Conservation (phyloP, 208 protist species). For the Angomonas ambiguus region DNA sequence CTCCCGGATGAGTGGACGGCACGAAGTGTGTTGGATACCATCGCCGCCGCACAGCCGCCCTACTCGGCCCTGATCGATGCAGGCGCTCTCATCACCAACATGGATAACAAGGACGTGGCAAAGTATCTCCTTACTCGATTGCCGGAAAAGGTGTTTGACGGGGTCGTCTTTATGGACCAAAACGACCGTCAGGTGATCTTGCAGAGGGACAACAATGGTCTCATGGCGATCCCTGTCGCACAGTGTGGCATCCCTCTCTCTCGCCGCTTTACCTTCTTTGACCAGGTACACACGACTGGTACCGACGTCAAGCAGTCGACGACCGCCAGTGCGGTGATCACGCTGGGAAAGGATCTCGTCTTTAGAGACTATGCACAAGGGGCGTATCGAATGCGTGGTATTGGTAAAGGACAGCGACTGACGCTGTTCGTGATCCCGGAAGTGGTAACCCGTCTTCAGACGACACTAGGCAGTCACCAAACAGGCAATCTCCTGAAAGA, state of each 20-base stretch:
- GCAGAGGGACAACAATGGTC: slow-evolving; percentile 68
- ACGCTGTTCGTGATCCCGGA: slow-evolving; percentile 92
- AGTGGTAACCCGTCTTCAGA: slow-evolving; percentile 69
- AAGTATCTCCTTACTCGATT: slow-evolving; percentile 77
- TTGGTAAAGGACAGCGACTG: slow-evolving; percentile 90
- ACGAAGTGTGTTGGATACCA: slow-evolving; percentile 81
- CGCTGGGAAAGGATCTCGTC: slow-evolving; percentile 94
- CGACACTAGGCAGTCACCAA: slow-evolving; percentile 29
- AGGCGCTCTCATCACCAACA: slow-evolving; percentile 95
- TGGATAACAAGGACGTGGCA: slow-evolving; percentile 91
- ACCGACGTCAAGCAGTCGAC: slow-evolving; percentile 94
- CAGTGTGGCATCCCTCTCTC: slow-evolving; percentile 91
- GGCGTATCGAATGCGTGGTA: slow-evolving; percentile 91
- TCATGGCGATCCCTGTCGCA: slow-evolving; percentile 65
- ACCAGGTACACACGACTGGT: slow-evolving; percentile 94
- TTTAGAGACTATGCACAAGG: slow-evolving; percentile 95
- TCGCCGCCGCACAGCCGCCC: slow-evolving; percentile 71
- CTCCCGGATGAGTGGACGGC: slow-evolving; percentile 87
- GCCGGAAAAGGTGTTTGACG: slow-evolving; percentile 74
- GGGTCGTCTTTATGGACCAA: slow-evolving; percentile 93
- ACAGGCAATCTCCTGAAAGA: slow-evolving; percentile 67
- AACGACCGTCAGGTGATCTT: slow-evolving; percentile 92
- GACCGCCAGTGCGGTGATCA: slow-evolving; percentile 89
- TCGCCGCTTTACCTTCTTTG: slow-evolving; percentile 92
- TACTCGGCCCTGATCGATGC: slow-evolving; percentile 94